Evolutionary conservation across 2,329 filamentous ascomycete species (phyloP).

Genomic region (Sclerotinia glacialis): DNA sequence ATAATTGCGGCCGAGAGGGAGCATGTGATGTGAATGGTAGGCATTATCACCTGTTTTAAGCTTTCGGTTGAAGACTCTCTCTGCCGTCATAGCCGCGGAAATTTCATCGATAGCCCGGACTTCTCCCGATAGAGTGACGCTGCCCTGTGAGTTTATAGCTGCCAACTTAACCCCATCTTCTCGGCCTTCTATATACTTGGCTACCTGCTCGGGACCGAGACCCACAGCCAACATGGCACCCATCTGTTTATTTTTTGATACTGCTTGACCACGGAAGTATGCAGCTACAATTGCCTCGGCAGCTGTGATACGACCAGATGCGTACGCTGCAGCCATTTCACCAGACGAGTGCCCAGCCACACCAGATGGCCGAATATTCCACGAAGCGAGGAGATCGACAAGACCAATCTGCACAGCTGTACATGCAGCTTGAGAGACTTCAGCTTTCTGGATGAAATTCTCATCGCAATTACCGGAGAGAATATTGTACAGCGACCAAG

Average conservation of each 20-base stretch:
- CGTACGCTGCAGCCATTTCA: slow-evolving; percentile 42
- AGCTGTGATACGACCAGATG: slow-evolving; percentile 29
- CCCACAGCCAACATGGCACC: neutral
- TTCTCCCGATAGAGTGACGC: neutral
- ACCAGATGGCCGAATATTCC: slow-evolving; percentile 25
- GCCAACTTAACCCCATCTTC: neutral
- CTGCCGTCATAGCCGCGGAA: neutral
- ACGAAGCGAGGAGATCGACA: slow-evolving; percentile 29
- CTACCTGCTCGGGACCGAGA: neutral
- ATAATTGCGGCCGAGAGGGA: neutral
- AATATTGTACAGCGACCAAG: neutral
- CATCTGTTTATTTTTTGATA: neutral
- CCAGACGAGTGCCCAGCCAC: slow-evolving; percentile 36
- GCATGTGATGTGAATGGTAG: slow-evolving; percentile 8
- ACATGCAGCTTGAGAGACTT: slow-evolving; percentile 24
- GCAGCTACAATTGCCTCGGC: slow-evolving; percentile 4
- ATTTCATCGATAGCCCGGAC: neutral
- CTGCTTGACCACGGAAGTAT: neutral
- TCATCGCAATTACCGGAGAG: slow-evolving; percentile 28
- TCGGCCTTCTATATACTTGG: neutral
- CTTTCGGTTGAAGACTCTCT: slow-evolving; percentile 24
- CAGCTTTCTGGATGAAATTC: slow-evolving; percentile 26
- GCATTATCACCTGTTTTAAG: slow-evolving; percentile 20
- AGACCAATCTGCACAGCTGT: slow-evolving; percentile 33
- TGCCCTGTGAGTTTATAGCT: neutral